Evolutionary conservation across 2,329 filamentous ascomycete genomes (phyloP), one percentile per base, ranked within the genome.

Genomic region (Lizonia empirigonia): DNA sequence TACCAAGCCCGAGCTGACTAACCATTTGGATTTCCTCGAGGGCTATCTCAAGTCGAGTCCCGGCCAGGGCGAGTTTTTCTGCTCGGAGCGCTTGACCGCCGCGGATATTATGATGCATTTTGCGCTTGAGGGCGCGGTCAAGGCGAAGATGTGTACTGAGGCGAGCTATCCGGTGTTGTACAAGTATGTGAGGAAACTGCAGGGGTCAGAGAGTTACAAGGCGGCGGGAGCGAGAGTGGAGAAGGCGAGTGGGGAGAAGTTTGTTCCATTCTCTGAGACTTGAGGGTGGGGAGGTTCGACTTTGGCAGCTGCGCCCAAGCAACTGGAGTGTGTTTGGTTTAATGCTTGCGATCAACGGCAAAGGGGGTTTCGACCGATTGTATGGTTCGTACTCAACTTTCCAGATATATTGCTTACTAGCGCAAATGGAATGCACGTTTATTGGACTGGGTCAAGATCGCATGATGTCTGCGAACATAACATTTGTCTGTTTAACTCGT

Each of bases 71-170:
- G 71, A 77, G 33, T 83, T 77, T 56, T 72, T 83, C 24, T 81
- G 79, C 56, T 78, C 79, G 7, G 67, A 70, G 5, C 68, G 74
- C 2, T 61, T 84, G 20, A 80, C 79, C 0, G 78, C 73, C 10
- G 80, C 78, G 5, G 81, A 83, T 62, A 78, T 83, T 34, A 65
- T 82, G 64, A 74, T 82, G 65, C 77, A 76, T 40, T 83, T 80
- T 59, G 79, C 77, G 0, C 59, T 83, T 4, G 76, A 82, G 51
- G 78, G 71, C 2, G 78, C 72, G 1, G 66, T 69, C 22, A 60
- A 62, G 32, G 56, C 63, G 18, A 67, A 64, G 10, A 72, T 73
- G 23, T 52, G 78, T 26, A 77, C 72, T 2, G 70, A 74, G 52
- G 69, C 69, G 13, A 73, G 68, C 24, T 80, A 79, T 54, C 80